Evolutionary conservation across 2,329 filamentous ascomycete species (phyloP).

Genomic region (Aspergillus pseudonomiae): DNA sequence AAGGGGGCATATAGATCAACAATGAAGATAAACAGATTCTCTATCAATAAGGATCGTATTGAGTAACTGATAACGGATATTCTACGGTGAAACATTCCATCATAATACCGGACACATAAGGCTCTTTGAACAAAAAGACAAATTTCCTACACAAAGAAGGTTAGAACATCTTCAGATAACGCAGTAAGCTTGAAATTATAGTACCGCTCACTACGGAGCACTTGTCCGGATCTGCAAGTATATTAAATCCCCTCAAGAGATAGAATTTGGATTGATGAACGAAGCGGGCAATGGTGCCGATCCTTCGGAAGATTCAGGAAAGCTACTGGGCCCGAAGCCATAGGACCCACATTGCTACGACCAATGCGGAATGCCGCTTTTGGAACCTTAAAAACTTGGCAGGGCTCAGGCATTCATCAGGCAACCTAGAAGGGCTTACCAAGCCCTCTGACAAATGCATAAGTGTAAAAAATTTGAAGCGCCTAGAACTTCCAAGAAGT

Average conservation of each 20-base stretch:
- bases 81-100: background rate
- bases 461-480: background rate
- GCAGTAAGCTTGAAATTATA: background rate
- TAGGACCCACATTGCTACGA: background rate
- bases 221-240: conserved; percentile 1
- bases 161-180: background rate
- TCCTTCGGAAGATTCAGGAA: conserved; percentile 4
- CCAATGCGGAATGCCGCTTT: background rate
- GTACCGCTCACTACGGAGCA: background rate
- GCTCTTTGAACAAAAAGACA: background rate
- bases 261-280: background rate
- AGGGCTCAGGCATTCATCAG: background rate
- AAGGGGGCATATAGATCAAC: background rate
- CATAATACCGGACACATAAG: background rate
- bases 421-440: background rate
- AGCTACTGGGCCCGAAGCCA: background rate
- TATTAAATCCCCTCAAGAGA: conserved; percentile 1
- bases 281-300: background rate
- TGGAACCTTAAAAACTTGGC: background rate
- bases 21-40: background rate
- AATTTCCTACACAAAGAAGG: background rate
- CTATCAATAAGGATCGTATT: background rate
- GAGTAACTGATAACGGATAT: background rate
- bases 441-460: conserved; percentile 4
- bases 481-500: conserved; percentile 6